Conservation (phyloP, 176 grass and related monocot species). For the Aechmea fasciata region DNA sequence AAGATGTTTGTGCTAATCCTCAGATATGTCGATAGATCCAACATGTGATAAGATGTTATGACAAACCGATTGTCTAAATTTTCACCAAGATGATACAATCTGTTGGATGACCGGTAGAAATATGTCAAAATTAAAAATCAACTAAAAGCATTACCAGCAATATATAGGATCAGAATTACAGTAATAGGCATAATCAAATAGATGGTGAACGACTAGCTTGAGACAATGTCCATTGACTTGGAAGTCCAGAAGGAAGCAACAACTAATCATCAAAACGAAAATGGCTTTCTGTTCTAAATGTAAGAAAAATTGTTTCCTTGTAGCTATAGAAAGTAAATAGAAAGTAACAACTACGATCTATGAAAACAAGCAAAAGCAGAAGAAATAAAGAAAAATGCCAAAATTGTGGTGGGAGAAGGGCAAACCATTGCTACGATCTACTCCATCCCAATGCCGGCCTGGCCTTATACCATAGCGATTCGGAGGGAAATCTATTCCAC, state of each 20-base stretch:
- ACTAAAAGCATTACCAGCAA: not conserved
- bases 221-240: no score
- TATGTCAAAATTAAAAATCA: not conserved
- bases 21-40: not conserved
- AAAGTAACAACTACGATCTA: not conserved
- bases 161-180: not conserved
- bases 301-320: not conserved
- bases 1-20: not conserved
- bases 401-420: conserved; percentile 3
- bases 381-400: conserved; percentile 4
- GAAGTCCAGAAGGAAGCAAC: no score
- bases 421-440: conserved; percentile 83
- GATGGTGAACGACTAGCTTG: no score
- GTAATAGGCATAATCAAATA: not conserved
- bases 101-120: not conserved
- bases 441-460: conserved; percentile 90
- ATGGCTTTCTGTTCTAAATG: not conserved
- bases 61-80: not conserved
- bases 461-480: conserved; percentile 86
- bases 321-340: not conserved
- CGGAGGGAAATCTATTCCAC: conserved; percentile 72
- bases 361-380: conserved; percentile 5
- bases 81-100: not conserved
- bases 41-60: not conserved
- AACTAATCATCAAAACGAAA: no score